Evolutionary conservation across 495 filamentous ascomycete species (phyloP), one percentile per base, ranked within the genome.

Genomic region (Trichoderma reesei): DNA sequence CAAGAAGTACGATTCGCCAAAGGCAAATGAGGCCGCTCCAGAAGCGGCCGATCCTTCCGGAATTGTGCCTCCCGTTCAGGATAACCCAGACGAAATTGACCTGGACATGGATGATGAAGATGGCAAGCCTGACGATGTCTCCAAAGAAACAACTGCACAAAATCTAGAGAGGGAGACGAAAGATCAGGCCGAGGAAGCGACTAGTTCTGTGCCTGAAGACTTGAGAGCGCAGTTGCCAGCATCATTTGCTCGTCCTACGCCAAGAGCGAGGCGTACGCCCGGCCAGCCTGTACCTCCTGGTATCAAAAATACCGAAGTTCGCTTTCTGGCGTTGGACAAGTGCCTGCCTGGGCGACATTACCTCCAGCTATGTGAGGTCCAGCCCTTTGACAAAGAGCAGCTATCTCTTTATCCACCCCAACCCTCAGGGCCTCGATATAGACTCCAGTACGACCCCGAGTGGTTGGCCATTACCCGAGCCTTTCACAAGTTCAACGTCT

Each of bases 381-480:
- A 69, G 0, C 78, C 87, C 0, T 65, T 75, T 4, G 62, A 72
- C 11, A 59, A 65, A 13, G 38, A 67, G 38, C 60, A 65, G 2
- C 63, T 65, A 16, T 63, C 68, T 5, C 31, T n/a, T 5, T 65
- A 59, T 36, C 68, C 65, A 5, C 66, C 65, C 9, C 51, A 60
- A 34, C 36, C 20, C 42, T 70, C 34, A 65, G 76, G 16, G 77
- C 75, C 69, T 8, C 73, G 68, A 14, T 74, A 70, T 65, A 70
- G 72, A 6, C 83, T 98, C 4, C 73, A 85, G 39, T 97, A 98
- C 72, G 94, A 98, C 72, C 85, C 86, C 37, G 94, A 98, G 76
- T 98, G 92, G 92, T 85, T 98, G 3, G 88, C 94, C 8, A 96
- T 98, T 67, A 90, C 87, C 2, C 90, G 92, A 14, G 86, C 86